These are phyloP conservation scores for Daldinia sp. DNA, from an alignment of 2,329 filamentous ascomycete species.

Conservation along the genomic window DNA sequence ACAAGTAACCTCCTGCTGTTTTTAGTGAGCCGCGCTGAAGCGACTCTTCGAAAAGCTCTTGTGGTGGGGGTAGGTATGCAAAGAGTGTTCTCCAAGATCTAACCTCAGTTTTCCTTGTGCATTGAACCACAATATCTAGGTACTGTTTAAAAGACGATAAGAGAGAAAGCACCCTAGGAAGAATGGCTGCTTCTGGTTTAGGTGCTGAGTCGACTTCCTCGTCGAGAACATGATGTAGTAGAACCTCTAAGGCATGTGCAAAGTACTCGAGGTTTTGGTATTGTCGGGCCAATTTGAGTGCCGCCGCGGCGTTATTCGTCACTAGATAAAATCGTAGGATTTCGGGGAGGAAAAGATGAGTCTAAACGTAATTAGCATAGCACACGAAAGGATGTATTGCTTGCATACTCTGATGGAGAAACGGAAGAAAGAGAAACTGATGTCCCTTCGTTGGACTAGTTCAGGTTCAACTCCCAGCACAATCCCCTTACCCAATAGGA, in stretches of 20 bases:
- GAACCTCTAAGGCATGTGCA: constrained; percentile 88
- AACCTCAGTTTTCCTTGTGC: constrained; percentile 95
- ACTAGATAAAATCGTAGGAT: constrained; percentile 83
- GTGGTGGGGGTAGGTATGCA: constrained; percentile 87
- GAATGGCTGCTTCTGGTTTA: constrained; percentile 70
- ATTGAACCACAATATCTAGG: constrained; percentile 95
- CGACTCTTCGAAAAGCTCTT: constrained; percentile 93
- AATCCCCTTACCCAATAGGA: constrained; percentile 89
- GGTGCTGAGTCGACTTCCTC: constrained; percentile 86
- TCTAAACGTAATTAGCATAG: constrained; percentile 63
- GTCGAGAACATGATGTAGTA: constrained; percentile 93
- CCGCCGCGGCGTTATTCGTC: constrained; percentile 81
- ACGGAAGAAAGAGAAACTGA: constrained; percentile 89
- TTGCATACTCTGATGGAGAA: constrained; percentile 83
- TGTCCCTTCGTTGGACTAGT: constrained; percentile 90
- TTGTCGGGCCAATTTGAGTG: constrained; percentile 83
- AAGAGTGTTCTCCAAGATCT: constrained; percentile 96
- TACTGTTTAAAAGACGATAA: constrained; percentile 84
- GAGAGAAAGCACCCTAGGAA: constrained; percentile 73
- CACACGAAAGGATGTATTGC: not conserved
- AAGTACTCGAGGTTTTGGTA: constrained; percentile 93
- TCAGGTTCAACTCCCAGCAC: constrained; percentile 92
- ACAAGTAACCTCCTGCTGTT: constrained; percentile 95
- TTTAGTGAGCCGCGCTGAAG: constrained; percentile 87
- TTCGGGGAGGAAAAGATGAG: constrained; percentile 92